Percentiles rank a stretch among this genome's conserved stretches.
Evolutionary conservation across 352 stramenopile genomes (phyloP).

Genomic region (Phytophthora fragariae): DNA sequence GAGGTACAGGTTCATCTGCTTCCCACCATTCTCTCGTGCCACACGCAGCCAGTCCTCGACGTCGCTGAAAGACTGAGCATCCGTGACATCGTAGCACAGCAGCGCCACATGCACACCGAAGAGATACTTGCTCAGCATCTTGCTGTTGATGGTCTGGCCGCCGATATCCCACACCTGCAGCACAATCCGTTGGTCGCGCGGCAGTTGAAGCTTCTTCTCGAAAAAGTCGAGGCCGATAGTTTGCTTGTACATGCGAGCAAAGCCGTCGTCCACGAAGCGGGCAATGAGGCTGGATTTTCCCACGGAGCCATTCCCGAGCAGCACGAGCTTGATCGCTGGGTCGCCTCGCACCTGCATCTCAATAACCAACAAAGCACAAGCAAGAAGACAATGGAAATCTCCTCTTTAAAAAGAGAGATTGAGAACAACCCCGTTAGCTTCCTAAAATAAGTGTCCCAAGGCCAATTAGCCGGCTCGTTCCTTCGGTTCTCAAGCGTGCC

Average conservation of each 20-base stretch:
- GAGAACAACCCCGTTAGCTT: constrained; percentile 36
- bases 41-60: constrained; percentile 81
- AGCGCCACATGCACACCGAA: constrained; percentile 81
- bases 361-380: constrained; percentile 13
- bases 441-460: constrained; percentile 40
- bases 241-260: constrained; percentile 87
- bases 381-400: constrained; percentile 16
- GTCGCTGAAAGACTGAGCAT: constrained; percentile 85
- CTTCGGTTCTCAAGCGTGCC: no score
- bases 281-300: constrained; percentile 88
- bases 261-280: constrained; percentile 85
- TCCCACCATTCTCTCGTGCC: constrained; percentile 45
- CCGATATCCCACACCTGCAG: constrained; percentile 92
- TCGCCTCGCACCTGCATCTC: constrained; percentile 48
- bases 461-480: no score
- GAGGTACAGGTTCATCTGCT: constrained; percentile 67
- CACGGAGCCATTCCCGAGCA: constrained; percentile 89
- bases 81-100: constrained; percentile 90
- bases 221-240: constrained; percentile 90
- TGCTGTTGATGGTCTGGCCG: constrained; percentile 89
- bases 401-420: neutral
- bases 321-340: constrained; percentile 81
- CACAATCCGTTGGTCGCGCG: constrained; percentile 75
- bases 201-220: constrained; percentile 84
- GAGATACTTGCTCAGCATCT: constrained; percentile 89